phyloP scores from a whole-genome alignment of 257 asterid genomes.

The Solanum arcanum region DNA sequence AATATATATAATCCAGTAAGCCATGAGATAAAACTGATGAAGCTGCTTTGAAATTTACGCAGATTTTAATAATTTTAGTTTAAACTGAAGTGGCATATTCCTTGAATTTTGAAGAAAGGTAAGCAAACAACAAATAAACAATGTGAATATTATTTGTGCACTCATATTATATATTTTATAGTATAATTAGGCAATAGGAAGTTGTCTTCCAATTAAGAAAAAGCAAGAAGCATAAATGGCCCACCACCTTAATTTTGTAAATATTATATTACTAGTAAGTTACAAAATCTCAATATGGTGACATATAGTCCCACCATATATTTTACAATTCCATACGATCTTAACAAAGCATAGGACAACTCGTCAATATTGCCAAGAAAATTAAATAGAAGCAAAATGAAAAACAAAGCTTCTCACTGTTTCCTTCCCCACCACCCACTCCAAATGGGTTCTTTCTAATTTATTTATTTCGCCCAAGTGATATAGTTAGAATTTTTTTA shows the following conservation, averaged over 20 bases:
- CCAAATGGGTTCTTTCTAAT: neutral
- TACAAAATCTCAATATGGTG: conserved; percentile 12
- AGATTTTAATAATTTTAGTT: neutral
- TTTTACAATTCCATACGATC: conserved; percentile 6
- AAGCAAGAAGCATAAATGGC: conserved; percentile 10
- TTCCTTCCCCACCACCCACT: neutral
- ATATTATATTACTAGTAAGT: neutral
- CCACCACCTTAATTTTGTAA: conserved; percentile 16
- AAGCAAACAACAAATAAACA: neutral
- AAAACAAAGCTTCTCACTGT: neutral
- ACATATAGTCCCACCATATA: conserved; percentile 28
- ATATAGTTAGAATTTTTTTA: neutral
- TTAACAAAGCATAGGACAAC: neutral
- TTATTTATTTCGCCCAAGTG: too few relatives aligned
- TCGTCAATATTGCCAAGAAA: neutral
- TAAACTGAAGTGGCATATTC: conserved; percentile 6
- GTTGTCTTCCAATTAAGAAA: conserved; percentile 27
- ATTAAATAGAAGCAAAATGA: neutral
- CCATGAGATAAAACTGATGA: neutral
- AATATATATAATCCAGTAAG: neutral
- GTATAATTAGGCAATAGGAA: neutral
- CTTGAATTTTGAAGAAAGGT: neutral
- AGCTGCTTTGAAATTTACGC: neutral
- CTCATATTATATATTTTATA: neutral
- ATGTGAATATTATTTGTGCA: neutral